A percentile compares a stretch with the other conserved stretches of the same genome.
These are phyloP conservation scores for Stenogyne calaminthoides DNA, from an alignment of 305 asterid species.

Conservation along the genomic window DNA sequence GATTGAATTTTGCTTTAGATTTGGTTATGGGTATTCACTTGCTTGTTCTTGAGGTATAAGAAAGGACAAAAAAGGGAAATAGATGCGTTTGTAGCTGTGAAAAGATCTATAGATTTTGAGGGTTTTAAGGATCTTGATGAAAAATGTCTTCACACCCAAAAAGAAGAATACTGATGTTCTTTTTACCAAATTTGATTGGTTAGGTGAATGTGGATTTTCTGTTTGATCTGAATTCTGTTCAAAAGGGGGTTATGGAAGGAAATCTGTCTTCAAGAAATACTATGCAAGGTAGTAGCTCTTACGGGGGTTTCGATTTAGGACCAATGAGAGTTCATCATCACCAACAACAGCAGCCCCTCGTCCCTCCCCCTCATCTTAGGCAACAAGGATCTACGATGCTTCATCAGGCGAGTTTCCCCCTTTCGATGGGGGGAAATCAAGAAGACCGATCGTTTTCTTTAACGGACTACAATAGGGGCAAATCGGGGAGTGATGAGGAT, in stretches of 20 bases:
- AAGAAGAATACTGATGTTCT: conserved; percentile 17
- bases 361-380: conserved; percentile 41
- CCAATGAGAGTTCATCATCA: conserved; percentile 51
- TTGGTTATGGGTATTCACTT: background rate
- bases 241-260: conserved; percentile 48
- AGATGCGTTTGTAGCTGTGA: too few species aligned
- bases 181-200: conserved; percentile 27
- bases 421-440: conserved; percentile 45
- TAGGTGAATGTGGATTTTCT: conserved; percentile 30
- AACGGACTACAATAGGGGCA: conserved; percentile 44
- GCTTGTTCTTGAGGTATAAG: background rate
- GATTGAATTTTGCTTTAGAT: conserved; percentile 18
- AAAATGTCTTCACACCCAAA: background rate
- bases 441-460: conserved; percentile 45
- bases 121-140: conserved; percentile 29
- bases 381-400: conserved; percentile 48
- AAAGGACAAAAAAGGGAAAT: background rate
- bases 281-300: conserved; percentile 52
- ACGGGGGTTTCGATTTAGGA: conserved; percentile 57
- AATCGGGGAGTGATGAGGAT: conserved; percentile 72
- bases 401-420: conserved; percentile 52
- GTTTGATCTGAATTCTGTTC: conserved; percentile 30
- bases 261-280: conserved; percentile 48
- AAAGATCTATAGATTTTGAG: conserved; percentile 1
- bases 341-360: conserved; percentile 40